These are phyloP conservation scores for Colletotrichum plurivorum DNA, from an alignment of 2,329 filamentous ascomycete genomes.

Conservation along the genomic window DNA sequence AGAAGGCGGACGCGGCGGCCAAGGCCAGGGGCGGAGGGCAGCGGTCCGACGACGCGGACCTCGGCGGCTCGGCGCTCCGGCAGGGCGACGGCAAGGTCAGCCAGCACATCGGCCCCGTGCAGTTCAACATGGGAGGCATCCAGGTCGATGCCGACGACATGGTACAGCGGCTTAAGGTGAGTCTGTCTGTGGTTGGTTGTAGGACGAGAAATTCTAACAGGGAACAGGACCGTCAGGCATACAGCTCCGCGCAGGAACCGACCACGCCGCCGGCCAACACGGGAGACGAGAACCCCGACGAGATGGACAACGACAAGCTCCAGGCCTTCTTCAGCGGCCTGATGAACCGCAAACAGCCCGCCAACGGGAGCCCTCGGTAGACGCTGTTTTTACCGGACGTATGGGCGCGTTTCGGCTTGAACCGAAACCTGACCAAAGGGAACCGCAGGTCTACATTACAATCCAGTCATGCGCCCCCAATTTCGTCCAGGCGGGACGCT, in stretches of 20 bases:
- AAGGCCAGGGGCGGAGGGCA: constrained; percentile 42
- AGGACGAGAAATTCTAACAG: constrained; percentile 41
- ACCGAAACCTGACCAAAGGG: too few relatives aligned
- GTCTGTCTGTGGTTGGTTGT: background rate
- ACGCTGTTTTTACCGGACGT: too few relatives aligned
- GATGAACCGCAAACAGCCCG: constrained; percentile 66
- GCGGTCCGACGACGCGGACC: constrained; percentile 43
- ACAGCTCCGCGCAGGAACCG: constrained; percentile 61
- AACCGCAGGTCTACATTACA: too few relatives aligned
- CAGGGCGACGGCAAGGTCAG: constrained; percentile 64
- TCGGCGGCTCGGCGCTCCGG: constrained; percentile 44
- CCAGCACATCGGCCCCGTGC: constrained; percentile 92
- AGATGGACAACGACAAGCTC: constrained; percentile 70
- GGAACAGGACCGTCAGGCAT: constrained; percentile 69
- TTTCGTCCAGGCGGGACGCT: too few relatives aligned
- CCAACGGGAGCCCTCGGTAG: constrained; percentile 27
- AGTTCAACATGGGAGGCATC: constrained; percentile 98
- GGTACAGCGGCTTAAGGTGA: constrained; percentile 86
- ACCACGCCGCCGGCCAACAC: constrained; percentile 52
- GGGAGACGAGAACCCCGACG: constrained; percentile 53
- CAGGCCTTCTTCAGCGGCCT: constrained; percentile 72
- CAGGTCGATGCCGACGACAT: constrained; percentile 96
- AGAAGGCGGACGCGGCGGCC: constrained; percentile 41
- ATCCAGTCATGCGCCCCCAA: too few relatives aligned
- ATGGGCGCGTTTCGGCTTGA: too few relatives aligned